Evolutionary conservation across 1,284 basidiomycete species (phyloP).

Genomic region (Moesziomyces sp.): DNA sequence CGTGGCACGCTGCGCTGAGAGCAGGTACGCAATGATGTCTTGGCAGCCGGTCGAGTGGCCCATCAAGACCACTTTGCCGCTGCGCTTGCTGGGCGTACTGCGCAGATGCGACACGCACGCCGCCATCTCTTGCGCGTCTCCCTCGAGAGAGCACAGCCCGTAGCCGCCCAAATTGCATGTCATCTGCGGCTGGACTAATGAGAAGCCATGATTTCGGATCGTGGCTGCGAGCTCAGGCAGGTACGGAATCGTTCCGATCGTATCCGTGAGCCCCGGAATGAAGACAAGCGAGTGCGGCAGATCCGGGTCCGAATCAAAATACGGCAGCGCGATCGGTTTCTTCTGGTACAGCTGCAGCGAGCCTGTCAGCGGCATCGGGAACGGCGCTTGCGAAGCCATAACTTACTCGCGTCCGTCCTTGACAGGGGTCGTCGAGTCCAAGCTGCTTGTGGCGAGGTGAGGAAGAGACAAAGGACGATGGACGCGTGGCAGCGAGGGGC

Average conservation of each 20-base stretch:
- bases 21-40: conserved; percentile 55
- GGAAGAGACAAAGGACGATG: too few species aligned
- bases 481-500: background rate
- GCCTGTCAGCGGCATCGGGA: conserved; percentile 23
- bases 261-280: conserved; percentile 59
- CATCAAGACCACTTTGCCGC: conserved; percentile 57
- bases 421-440: background rate
- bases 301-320: conserved; percentile 49
- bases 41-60: conserved; percentile 66
- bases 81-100: conserved; percentile 5
- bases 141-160: conserved; percentile 55
- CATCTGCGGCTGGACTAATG: conserved; percentile 56
- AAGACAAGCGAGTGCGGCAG: conserved; percentile 55
- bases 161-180: conserved; percentile 60
- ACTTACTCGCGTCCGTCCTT: background rate
- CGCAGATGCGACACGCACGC: conserved; percentile 43
- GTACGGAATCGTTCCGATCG: conserved; percentile 58
- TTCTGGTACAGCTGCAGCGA: conserved; percentile 46
- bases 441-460: too few species aligned
- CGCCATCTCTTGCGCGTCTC: conserved; percentile 61
- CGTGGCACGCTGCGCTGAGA: conserved; percentile 8
- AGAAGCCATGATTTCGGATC: conserved; percentile 34
- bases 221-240: conserved; percentile 32
- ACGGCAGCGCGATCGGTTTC: conserved; percentile 46
- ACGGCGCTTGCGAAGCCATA: background rate